Evolutionary conservation across 106 monocot species (phyloP).

Genomic region (Cymbidium sinense): DNA sequence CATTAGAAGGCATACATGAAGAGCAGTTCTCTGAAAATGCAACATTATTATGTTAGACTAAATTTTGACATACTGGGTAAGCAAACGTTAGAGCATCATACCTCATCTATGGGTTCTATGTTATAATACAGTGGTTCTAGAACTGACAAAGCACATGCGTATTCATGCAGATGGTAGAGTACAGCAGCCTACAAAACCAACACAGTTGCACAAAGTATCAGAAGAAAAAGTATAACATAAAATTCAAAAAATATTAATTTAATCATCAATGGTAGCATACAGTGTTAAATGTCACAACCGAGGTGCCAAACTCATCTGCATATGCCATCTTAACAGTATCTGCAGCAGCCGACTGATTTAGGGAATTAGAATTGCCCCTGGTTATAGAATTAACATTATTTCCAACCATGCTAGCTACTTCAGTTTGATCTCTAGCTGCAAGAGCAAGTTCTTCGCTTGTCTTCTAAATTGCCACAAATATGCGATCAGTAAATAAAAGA

Average conservation of each 20-base stretch:
- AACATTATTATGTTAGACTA: constrained; percentile 6
- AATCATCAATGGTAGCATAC: constrained; percentile 33
- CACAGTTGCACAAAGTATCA: neutral
- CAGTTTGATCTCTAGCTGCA: constrained; percentile 47
- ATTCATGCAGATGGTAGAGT: constrained; percentile 75
- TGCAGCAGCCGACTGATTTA: constrained; percentile 40
- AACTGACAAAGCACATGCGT: constrained; percentile 45
- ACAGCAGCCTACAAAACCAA: constrained; percentile 60
- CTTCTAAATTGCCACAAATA: constrained; percentile 27
- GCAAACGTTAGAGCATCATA: constrained; percentile 14
- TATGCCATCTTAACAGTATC: constrained; percentile 26
- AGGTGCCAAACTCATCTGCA: constrained; percentile 54
- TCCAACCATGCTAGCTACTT: constrained; percentile 28
- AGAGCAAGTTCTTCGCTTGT: constrained; percentile 60
- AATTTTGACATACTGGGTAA: neutral
- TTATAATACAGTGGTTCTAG: constrained; percentile 65
- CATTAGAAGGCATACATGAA: constrained; percentile 81
- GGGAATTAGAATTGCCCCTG: constrained; percentile 32
- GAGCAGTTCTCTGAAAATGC: constrained; percentile 59
- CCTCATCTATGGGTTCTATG: constrained; percentile 89
- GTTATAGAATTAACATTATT: constrained; percentile 31
- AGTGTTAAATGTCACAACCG: constrained; percentile 58
- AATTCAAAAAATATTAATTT: neutral
- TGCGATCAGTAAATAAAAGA: neutral
- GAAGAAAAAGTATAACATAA: neutral